Percentiles rank a stretch among this genome's conserved stretches.
Conservation (phyloP, 148 eudicot genomes). For the Hydrangea macrophylla region DNA sequence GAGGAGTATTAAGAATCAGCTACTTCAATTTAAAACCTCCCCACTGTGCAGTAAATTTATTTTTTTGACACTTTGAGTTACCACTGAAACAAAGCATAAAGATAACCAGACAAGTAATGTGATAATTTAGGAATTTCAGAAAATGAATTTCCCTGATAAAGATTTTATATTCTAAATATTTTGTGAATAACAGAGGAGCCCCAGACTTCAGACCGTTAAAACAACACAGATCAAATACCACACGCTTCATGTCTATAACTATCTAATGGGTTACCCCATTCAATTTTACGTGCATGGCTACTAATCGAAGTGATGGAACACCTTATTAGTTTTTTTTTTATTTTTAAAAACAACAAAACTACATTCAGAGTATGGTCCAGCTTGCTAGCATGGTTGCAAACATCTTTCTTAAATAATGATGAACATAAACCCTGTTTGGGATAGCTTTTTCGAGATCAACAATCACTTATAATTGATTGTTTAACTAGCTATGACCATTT, state of each 20-base stretch:
- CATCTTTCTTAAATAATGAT: background rate
- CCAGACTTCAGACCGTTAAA: background rate
- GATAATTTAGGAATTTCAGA: background rate
- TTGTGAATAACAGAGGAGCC: background rate
- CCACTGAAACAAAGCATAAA: background rate
- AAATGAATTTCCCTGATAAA: background rate
- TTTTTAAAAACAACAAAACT: too few relatives aligned
- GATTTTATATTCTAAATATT: conserved; percentile 3
- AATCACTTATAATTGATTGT: too few relatives aligned
- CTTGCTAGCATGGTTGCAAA: background rate
- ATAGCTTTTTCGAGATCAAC: too few relatives aligned
- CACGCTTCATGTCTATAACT: background rate
- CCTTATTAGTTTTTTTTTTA: conserved; percentile 1
- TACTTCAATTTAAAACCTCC: conserved; percentile 7
- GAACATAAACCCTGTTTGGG: too few relatives aligned
- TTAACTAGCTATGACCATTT: too few relatives aligned
- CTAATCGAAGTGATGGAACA: background rate
- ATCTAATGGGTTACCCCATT: background rate
- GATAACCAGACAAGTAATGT: conserved; percentile 2
- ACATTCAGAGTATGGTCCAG: too few relatives aligned
- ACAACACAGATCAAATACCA: background rate
- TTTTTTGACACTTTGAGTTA: background rate
- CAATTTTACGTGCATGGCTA: background rate
- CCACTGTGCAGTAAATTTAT: background rate
- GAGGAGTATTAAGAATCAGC: conserved; percentile 11